These are phyloP conservation scores for Alloteropsis semialata DNA, from an alignment of 176 grass and related monocot genomes.

Conservation along the genomic window DNA sequence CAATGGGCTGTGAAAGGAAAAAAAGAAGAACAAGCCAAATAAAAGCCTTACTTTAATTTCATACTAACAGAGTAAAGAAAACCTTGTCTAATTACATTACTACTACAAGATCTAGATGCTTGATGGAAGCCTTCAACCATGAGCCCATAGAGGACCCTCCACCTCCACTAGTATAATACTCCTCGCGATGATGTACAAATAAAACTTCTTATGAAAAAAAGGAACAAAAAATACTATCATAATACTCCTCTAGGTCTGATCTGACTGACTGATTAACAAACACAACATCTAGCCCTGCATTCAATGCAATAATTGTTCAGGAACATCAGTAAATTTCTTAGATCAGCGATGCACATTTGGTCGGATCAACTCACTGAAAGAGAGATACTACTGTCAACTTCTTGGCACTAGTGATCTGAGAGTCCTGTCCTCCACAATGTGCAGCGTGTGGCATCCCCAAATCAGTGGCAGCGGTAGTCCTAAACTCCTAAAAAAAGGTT, in stretches of 20 bases:
- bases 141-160: neutral
- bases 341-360: neutral
- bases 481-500: neutral
- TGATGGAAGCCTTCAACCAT: neutral
- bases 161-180: neutral
- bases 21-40: neutral
- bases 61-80: neutral
- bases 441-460: too few species aligned
- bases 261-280: neutral
- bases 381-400: neutral
- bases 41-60: neutral
- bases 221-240: neutral
- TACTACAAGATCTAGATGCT: neutral
- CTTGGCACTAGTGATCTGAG: neutral
- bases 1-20: neutral
- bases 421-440: neutral
- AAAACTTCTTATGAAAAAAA: neutral
- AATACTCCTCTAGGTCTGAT: neutral
- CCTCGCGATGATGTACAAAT: neutral
- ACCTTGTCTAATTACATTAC: neutral
- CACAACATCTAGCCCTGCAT: too few species aligned
- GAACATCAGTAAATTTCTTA: neutral
- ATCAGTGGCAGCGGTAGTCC: neutral
- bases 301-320: neutral
- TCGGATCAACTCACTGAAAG: neutral